Percentiles rank a stretch among this genome's conserved stretches.
Conservation (phyloP, 2,329 filamentous ascomycete species). For the Simplicillium aogashimaense region DNA sequence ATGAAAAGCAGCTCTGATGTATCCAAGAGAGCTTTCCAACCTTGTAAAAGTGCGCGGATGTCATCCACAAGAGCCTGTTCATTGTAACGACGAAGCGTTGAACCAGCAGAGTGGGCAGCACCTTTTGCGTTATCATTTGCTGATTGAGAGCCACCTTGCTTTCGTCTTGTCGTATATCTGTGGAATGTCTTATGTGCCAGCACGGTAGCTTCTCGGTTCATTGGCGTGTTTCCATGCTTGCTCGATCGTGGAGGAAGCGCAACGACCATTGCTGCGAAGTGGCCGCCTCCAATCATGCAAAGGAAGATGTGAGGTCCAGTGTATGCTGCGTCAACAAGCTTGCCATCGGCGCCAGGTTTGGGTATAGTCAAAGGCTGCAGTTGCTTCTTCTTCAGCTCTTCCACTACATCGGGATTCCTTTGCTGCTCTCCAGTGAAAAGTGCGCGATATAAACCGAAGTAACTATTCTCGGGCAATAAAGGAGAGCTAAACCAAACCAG, state of each 20-base stretch:
- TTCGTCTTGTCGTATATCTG: slow-evolving; percentile 88
- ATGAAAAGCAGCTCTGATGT: slow-evolving; percentile 79
- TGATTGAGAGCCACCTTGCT: slow-evolving; percentile 92
- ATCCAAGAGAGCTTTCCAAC: slow-evolving; percentile 83
- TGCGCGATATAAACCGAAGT: slow-evolving; percentile 76
- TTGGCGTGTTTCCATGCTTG: slow-evolving; percentile 57
- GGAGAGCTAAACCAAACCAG: slow-evolving; percentile 80
- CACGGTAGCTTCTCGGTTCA: slow-evolving; percentile 79
- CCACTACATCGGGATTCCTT: slow-evolving; percentile 48
- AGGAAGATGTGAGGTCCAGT: slow-evolving; percentile 82
- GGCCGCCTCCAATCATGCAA: slow-evolving; percentile 96
- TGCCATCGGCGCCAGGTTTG: slow-evolving; percentile 48
- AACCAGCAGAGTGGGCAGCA: slow-evolving; percentile 85
- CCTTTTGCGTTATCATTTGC: slow-evolving; percentile 93
- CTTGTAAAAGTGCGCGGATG: slow-evolving; percentile 66
- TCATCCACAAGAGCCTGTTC: slow-evolving; percentile 86
- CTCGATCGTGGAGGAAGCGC: slow-evolving; percentile 72
- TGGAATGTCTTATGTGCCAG: slow-evolving; percentile 97
- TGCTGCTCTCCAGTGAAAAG: slow-evolving; percentile 68
- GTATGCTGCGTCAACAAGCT: slow-evolving; percentile 43
- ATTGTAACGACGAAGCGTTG: slow-evolving; percentile 83
- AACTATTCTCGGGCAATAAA: slow-evolving; percentile 64
- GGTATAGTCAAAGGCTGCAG: slow-evolving; percentile 49
- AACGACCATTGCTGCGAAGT: slow-evolving; percentile 95
- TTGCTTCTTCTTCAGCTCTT: slow-evolving; percentile 68